phyloP scores from a whole-genome alignment of 306 rosid species.

The Hippophae rhamnoides region DNA sequence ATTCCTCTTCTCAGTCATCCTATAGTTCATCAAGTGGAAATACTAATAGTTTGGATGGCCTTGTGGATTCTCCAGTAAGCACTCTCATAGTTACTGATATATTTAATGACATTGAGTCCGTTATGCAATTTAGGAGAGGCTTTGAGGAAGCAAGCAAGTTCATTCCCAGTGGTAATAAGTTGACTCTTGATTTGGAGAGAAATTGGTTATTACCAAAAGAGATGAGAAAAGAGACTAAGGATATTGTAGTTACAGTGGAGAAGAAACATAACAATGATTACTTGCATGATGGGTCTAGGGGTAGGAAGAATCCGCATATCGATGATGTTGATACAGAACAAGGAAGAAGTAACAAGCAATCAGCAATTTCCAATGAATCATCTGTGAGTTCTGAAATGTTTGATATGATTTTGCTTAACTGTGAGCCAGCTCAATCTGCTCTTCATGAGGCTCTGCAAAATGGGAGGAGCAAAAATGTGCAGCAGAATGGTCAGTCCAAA shows the following conservation, averaged over 20 bases:
- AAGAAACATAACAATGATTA: slow-evolving; percentile 12
- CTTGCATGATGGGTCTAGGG: slow-evolving; percentile 10
- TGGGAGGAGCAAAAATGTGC: slow-evolving; percentile 13
- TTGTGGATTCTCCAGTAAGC: slow-evolving; percentile 26
- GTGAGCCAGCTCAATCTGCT: slow-evolving; percentile 12
- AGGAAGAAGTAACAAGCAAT: slow-evolving; percentile 29
- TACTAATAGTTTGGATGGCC: slow-evolving; percentile 15
- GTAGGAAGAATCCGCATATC: slow-evolving; percentile 23
- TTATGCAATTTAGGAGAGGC: slow-evolving; percentile 26
- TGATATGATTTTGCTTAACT: slow-evolving; percentile 22
- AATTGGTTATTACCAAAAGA: slow-evolving; percentile 13
- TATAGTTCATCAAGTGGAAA: slow-evolving; percentile 14
- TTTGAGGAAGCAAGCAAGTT: slow-evolving; percentile 32
- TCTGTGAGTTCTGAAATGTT: slow-evolving; percentile 27
- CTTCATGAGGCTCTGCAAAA: slow-evolving; percentile 21
- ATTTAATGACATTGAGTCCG: slow-evolving; percentile 17
- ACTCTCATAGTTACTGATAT: slow-evolving; percentile 19
- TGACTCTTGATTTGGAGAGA: slow-evolving; percentile 12
- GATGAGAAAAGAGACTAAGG: slow-evolving; percentile 10
- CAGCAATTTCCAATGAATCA: slow-evolving; percentile 20
- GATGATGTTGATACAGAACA: slow-evolving; percentile 11
- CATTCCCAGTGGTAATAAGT: slow-evolving; percentile 21
- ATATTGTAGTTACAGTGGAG: slow-evolving; percentile 9
- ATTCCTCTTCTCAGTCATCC: slow-evolving; percentile 16
- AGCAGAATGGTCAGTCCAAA: slow-evolving; percentile 23